Conservation (phyloP, 768 basidiomycete species). For the Chalciporus sphaerocephalus region DNA sequence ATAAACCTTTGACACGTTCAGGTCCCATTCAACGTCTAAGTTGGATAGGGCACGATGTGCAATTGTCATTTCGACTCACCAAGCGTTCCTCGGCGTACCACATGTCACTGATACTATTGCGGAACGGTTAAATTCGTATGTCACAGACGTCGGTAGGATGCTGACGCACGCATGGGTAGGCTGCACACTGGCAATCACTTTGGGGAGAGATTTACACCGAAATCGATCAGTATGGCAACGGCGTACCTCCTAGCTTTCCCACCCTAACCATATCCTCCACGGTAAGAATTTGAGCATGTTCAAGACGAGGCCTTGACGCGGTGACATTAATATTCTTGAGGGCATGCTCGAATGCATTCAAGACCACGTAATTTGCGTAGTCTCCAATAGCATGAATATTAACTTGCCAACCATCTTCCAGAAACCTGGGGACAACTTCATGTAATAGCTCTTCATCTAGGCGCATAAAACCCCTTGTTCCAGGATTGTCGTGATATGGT, state of each 20-base stretch:
- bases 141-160: not conserved
- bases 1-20: constrained; percentile 78
- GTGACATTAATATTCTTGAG: constrained; percentile 57
- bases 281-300: constrained; percentile 88
- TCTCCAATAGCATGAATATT: constrained; percentile 89
- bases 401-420: constrained; percentile 87
- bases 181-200: constrained; percentile 88
- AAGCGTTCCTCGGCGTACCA: constrained; percentile 82
- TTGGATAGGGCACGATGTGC: not conserved
- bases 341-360: constrained; percentile 77
- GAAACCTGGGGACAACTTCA: constrained; percentile 60
- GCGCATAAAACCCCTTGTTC: constrained; percentile 75
- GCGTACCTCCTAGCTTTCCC: constrained; percentile 70
- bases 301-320: constrained; percentile 71
- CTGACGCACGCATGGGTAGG: constrained; percentile 78
- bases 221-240: not conserved
- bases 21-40: constrained; percentile 52
- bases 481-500: constrained; percentile 76
- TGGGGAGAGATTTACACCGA: not conserved
- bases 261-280: constrained; percentile 71
- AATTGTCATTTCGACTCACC: constrained; percentile 37
- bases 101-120: constrained; percentile 73
- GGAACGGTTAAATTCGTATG: not conserved
- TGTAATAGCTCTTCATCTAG: constrained; percentile 57
- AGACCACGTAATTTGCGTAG: constrained; percentile 76